Conservation (phyloP, 768 basidiomycete genomes). For the Chalciporus piperatus region DNA sequence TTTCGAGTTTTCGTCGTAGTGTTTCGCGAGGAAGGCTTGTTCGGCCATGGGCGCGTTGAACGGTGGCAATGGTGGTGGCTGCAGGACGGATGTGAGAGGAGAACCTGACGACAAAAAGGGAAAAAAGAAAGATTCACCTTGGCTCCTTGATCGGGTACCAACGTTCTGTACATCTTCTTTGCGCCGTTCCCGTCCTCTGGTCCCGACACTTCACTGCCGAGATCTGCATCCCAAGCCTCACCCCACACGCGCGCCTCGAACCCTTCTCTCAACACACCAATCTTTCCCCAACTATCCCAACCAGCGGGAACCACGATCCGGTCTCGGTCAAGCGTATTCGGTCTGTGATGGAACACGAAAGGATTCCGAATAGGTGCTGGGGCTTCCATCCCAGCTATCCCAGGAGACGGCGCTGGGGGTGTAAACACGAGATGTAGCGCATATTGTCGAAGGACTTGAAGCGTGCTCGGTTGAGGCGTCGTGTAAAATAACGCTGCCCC, state of each 20-base stretch:
- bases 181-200: constrained; percentile 49
- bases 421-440: constrained; percentile 66
- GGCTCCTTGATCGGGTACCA: constrained; percentile 74
- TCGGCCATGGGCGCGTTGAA: constrained; percentile 84
- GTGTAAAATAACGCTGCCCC: constrained; percentile 93
- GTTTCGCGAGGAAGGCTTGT: constrained; percentile 85
- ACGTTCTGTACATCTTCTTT: constrained; percentile 59
- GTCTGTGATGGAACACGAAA: constrained; percentile 83
- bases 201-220: constrained; percentile 46
- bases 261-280: constrained; percentile 82
- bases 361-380: constrained; percentile 62
- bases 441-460: constrained; percentile 78
- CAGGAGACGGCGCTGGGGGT: constrained; percentile 56
- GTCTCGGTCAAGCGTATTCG: constrained; percentile 92
- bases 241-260: constrained; percentile 84
- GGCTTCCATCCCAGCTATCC: constrained; percentile 34
- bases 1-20: constrained; percentile 89
- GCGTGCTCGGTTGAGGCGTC: constrained; percentile 72
- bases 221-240: constrained; percentile 75
- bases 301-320: constrained; percentile 90
- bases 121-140: constrained; percentile 58
- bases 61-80: constrained; percentile 67
- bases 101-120: background rate
- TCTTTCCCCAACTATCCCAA: constrained; percentile 99
- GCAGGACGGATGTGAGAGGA: constrained; percentile 4